phyloP scores from a whole-genome alignment of 192 early-diverging fungal species.

The Podila horticola region DNA sequence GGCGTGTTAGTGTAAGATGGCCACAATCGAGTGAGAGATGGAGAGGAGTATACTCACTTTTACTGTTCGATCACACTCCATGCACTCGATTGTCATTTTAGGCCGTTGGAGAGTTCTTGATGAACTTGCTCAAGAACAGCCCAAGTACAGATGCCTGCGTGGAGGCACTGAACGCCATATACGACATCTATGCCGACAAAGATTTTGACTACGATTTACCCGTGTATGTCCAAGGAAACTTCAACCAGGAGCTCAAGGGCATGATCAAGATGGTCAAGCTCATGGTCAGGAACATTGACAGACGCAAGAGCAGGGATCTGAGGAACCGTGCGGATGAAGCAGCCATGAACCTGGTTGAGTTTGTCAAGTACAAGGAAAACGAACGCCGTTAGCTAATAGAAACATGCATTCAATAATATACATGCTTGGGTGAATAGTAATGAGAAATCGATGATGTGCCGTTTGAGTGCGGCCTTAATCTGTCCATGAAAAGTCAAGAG shows the following conservation, averaged over 20 bases:
- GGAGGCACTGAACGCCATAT: slow-evolving; percentile 88
- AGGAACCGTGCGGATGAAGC: slow-evolving; percentile 85
- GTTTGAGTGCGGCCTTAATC: no score
- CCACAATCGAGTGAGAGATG: no score
- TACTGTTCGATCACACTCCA: no score
- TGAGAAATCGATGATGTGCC: no score
- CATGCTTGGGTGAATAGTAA: no score
- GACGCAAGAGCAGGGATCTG: slow-evolving; percentile 73
- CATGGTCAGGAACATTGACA: slow-evolving; percentile 71
- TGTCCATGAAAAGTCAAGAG: no score
- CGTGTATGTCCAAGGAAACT: slow-evolving; percentile 81
- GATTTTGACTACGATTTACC: slow-evolving; percentile 86
- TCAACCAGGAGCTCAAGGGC: slow-evolving; percentile 65
- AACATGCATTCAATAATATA: no score
- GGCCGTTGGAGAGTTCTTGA: slow-evolving; percentile 75
- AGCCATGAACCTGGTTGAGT: slow-evolving; percentile 80
- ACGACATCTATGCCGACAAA: slow-evolving; percentile 88
- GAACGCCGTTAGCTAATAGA: slow-evolving; percentile 63
- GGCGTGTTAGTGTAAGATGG: neutral
- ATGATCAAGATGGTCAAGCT: slow-evolving; percentile 59
- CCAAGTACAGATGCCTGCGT: slow-evolving; percentile 58
- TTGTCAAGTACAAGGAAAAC: slow-evolving; percentile 88
- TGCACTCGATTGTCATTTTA: slow-evolving; percentile 21
- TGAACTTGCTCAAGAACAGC: slow-evolving; percentile 55
- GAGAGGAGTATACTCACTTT: no score